These are phyloP conservation scores for Euphorbia lathyris DNA, from an alignment of 345 rosid genomes.

Conservation along the genomic window DNA sequence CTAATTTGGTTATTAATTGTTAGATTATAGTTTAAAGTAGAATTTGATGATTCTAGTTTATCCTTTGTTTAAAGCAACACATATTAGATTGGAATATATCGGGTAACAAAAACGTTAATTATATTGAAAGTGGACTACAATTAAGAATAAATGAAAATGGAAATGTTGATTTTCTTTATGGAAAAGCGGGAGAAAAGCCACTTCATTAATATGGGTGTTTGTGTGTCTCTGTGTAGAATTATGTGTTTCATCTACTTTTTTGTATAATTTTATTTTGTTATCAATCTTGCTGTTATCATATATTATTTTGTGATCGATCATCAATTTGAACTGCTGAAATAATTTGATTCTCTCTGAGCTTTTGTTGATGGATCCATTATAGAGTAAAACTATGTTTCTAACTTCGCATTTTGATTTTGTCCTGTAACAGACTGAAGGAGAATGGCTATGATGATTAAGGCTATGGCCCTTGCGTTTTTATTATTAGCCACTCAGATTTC, in stretches of 20 bases:
- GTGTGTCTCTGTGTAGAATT: no score
- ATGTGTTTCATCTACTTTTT: not conserved
- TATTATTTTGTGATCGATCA: not conserved
- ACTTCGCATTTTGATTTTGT: not conserved
- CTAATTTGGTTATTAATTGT: not conserved
- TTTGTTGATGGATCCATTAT: not conserved
- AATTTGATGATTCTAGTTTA: no score
- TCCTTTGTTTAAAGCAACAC: not conserved
- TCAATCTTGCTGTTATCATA: not conserved
- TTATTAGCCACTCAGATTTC: slow-evolving; percentile 25
- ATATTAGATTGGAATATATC: not conserved
- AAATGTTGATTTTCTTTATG: not conserved
- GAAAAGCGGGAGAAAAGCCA: not conserved
- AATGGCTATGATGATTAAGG: not conserved
- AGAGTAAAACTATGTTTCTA: not conserved
- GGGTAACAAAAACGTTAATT: not conserved
- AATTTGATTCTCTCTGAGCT: not conserved
- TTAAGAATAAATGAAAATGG: not conserved
- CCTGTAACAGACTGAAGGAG: not conserved
- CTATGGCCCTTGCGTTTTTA: not conserved
- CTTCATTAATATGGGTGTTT: not conserved
- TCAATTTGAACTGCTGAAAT: not conserved
- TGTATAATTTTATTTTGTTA: not conserved
- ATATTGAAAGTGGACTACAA: not conserved
- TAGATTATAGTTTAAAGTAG: not conserved